phyloP scores from a whole-genome alignment of 306 rosid species.

The Acacia melanoxylon region DNA sequence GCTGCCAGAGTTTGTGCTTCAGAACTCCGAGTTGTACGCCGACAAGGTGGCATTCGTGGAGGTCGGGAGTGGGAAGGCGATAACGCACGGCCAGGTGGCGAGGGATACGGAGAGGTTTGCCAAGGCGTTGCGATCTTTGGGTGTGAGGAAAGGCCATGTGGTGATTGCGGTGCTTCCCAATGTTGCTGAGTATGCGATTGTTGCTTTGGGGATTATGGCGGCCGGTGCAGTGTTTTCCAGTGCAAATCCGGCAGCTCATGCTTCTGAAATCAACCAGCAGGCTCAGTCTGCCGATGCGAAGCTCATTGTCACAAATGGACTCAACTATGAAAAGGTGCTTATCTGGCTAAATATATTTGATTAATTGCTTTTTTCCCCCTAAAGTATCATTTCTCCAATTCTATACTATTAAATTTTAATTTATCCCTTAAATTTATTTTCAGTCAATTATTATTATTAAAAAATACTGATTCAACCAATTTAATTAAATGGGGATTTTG shows the following conservation, averaged over 20 bases:
- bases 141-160: slow-evolving; percentile 74
- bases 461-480: no score
- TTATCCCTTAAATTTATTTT: no score
- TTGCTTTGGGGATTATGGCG: slow-evolving; percentile 83
- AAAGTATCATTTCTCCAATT: no score
- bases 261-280: slow-evolving; percentile 78
- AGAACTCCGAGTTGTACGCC: slow-evolving; percentile 55
- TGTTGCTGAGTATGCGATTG: slow-evolving; percentile 72
- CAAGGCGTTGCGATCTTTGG: slow-evolving; percentile 74
- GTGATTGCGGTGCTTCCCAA: slow-evolving; percentile 87
- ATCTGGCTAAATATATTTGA: background rate
- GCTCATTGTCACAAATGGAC: slow-evolving; percentile 61
- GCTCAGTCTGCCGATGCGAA: slow-evolving; percentile 74
- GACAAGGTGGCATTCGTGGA: slow-evolving; percentile 89
- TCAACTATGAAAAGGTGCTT: slow-evolving; percentile 69
- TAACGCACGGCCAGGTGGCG: slow-evolving; percentile 63
- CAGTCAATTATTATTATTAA: no score
- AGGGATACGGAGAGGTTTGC: slow-evolving; percentile 63
- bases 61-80: slow-evolving; percentile 63
- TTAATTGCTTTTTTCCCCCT: background rate
- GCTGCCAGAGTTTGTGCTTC: slow-evolving; percentile 81
- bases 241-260: slow-evolving; percentile 73
- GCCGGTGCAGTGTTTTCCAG: slow-evolving; percentile 91
- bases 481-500: no score
- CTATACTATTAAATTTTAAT: no score